phyloP scores from a whole-genome alignment of 148 eudicot species.

The Camellia japonica region DNA sequence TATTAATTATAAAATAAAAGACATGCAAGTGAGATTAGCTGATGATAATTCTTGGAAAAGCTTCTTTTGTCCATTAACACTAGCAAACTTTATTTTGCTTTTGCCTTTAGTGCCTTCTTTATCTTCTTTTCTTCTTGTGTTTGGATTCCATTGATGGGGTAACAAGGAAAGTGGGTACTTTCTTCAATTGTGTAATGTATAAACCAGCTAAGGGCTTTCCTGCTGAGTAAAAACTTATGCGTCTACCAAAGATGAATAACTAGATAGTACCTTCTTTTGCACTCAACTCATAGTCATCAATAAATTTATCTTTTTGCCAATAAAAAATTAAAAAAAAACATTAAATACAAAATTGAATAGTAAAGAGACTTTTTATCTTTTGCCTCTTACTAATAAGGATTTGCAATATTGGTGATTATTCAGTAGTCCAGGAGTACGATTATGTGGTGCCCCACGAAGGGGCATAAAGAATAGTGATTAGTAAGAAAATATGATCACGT shows the following conservation, averaged over 20 bases:
- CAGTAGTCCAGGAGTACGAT: too few species aligned
- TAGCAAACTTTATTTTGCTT: constrained; percentile 28
- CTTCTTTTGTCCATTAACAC: constrained; percentile 26
- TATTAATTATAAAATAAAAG: neutral
- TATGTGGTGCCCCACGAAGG: too few species aligned
- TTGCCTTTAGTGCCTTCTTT: constrained; percentile 21
- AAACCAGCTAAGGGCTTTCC: constrained; percentile 32
- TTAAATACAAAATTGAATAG: too few species aligned
- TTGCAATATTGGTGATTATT: too few species aligned
- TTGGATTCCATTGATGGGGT: constrained; percentile 26
- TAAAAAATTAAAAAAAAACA: too few species aligned
- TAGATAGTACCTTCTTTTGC: neutral
- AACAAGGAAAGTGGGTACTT: constrained; percentile 31
- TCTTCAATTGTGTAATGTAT: constrained; percentile 9
- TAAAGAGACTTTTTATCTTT: too few species aligned
- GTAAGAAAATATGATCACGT: too few species aligned
- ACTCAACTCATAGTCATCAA: too few species aligned
- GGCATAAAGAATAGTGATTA: too few species aligned
- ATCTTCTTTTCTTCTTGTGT: neutral
- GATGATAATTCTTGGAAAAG: constrained; percentile 20
- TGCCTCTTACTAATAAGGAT: too few species aligned
- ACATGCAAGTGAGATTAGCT: constrained; percentile 6
- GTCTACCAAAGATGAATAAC: constrained; percentile 7
- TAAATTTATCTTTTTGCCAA: too few species aligned
- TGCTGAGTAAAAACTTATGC: neutral